Conservation (phyloP, 257 asterid genomes). For the Ehretia macrophylla region DNA sequence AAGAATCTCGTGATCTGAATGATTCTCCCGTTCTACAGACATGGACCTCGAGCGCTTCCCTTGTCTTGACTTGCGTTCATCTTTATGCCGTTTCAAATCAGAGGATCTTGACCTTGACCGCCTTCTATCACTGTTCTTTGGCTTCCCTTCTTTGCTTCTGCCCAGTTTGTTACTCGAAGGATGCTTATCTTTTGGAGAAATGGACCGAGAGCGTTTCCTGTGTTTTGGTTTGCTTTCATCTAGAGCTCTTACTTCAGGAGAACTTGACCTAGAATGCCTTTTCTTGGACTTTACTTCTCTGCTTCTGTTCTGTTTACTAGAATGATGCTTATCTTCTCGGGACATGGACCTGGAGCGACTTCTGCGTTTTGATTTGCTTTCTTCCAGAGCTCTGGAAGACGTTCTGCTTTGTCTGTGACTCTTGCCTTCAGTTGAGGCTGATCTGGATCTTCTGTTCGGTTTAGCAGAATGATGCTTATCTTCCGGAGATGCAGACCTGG, state of each 20-base stretch:
- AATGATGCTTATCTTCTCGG: conserved; percentile 44
- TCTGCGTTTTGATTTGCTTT: conserved; percentile 50
- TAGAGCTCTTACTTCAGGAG: conserved; percentile 29
- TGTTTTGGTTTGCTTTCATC: conserved; percentile 56
- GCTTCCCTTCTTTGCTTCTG: conserved; percentile 55
- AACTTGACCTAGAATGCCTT: conserved; percentile 41
- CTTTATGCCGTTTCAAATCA: conserved; percentile 23
- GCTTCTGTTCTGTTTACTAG: conserved; percentile 40
- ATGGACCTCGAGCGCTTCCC: conserved; percentile 53
- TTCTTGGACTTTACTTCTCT: conserved; percentile 59
- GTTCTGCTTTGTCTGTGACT: conserved; percentile 30
- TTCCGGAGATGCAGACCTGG: conserved; percentile 27
- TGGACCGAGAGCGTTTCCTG: conserved; percentile 48
- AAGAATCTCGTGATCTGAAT: conserved; percentile 20
- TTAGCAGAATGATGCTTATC: conserved; percentile 40
- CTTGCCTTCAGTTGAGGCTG: conserved; percentile 48
- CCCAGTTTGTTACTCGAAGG: conserved; percentile 39
- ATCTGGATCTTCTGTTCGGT: conserved; percentile 51
- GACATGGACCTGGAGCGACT: conserved; percentile 58
- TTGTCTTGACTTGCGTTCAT: conserved; percentile 52
- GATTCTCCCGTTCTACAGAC: conserved; percentile 41
- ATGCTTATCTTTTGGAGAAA: conserved; percentile 24
- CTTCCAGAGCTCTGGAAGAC: conserved; percentile 49
- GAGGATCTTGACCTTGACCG: conserved; percentile 38
- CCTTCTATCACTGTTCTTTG: conserved; percentile 42